Percentiles rank a stretch among this genome's conserved stretches.
These are phyloP conservation scores for Gymnopilus junonius DNA, from an alignment of 768 basidiomycete genomes.

Conservation along the genomic window DNA sequence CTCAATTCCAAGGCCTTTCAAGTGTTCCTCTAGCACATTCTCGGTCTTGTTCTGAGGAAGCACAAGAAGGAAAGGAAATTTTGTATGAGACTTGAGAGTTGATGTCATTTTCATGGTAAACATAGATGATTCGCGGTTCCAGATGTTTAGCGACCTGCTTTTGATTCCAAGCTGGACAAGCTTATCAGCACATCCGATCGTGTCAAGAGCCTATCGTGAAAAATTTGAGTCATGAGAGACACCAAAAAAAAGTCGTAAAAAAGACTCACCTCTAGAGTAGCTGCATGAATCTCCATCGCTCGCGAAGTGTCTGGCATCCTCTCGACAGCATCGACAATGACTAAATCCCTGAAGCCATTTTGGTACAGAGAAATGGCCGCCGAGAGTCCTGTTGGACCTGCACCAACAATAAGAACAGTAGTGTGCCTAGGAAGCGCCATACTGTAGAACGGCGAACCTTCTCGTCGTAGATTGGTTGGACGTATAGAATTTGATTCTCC, in stretches of 20 bases:
- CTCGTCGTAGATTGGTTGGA: no score
- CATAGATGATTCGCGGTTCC: background rate
- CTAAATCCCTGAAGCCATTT: background rate
- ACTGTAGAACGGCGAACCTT: no score
- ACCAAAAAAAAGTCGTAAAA: no score
- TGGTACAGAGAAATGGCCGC: constrained; percentile 2
- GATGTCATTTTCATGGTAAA: background rate
- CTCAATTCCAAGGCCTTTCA: background rate
- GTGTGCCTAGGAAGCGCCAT: constrained; percentile 1
- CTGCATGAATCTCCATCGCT: constrained; percentile 5
- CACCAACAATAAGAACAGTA: constrained; percentile 2
- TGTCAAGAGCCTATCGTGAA: background rate
- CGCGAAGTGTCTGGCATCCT: background rate
- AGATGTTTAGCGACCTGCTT: background rate
- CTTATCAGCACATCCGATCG: constrained; percentile 4
- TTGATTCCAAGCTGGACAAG: background rate
- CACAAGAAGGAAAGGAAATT: background rate
- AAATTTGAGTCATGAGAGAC: background rate
- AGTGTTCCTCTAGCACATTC: background rate
- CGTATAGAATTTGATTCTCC: no score
- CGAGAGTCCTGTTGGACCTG: constrained; percentile 3
- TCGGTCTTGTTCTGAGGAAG: background rate
- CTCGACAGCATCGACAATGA: constrained; percentile 1
- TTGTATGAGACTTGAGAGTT: background rate
- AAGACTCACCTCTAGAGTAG: background rate